Evolutionary conservation across 2,329 filamentous ascomycete genomes (phyloP).

Genomic region (Septoria petroselini): DNA sequence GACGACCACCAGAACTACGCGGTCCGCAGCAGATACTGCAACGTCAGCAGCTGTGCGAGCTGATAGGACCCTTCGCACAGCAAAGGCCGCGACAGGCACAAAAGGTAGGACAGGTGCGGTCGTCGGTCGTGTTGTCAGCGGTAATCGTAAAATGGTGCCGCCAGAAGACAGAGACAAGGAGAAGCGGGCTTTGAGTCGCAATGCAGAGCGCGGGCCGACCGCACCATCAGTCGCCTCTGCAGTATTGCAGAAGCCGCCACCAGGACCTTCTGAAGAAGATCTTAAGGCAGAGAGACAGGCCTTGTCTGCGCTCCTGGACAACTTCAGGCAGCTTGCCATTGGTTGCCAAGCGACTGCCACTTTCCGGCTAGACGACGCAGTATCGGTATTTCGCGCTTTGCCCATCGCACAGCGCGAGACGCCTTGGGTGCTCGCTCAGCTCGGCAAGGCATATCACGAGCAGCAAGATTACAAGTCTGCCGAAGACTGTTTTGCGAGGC

Average conservation of each 20-base stretch:
- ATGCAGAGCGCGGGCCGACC: conserved; percentile 54
- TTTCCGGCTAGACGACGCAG: conserved; percentile 74
- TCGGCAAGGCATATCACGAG: conserved; percentile 89
- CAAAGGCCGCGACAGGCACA: conserved; percentile 65
- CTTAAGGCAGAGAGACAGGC: conserved; percentile 60
- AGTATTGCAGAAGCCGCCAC: conserved; percentile 26
- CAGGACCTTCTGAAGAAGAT: conserved; percentile 16
- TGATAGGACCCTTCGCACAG: conserved; percentile 46
- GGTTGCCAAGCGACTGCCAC: conserved; percentile 76
- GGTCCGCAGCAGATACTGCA: conserved; percentile 52
- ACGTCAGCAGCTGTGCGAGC: conserved; percentile 57
- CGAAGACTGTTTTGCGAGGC: conserved; percentile 76
- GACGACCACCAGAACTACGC: conserved; percentile 62
- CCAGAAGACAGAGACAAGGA: conserved; percentile 54
- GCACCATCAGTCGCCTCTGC: conserved; percentile 34
- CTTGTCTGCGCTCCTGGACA: conserved; percentile 70
- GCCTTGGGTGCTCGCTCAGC: conserved; percentile 86
- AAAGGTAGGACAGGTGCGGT: conserved; percentile 66
- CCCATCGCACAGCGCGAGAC: conserved; percentile 77
- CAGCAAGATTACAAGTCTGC: conserved; percentile 81
- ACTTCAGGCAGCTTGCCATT: conserved; percentile 75
- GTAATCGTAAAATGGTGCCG: conserved; percentile 66
- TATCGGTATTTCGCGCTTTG: conserved; percentile 69
- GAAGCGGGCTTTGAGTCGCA: conserved; percentile 54
- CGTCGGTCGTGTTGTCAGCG: conserved; percentile 83